These are phyloP conservation scores for Coemansia sp. DNA, from an alignment of 192 early-diverging fungal species.

Conservation along the genomic window DNA sequence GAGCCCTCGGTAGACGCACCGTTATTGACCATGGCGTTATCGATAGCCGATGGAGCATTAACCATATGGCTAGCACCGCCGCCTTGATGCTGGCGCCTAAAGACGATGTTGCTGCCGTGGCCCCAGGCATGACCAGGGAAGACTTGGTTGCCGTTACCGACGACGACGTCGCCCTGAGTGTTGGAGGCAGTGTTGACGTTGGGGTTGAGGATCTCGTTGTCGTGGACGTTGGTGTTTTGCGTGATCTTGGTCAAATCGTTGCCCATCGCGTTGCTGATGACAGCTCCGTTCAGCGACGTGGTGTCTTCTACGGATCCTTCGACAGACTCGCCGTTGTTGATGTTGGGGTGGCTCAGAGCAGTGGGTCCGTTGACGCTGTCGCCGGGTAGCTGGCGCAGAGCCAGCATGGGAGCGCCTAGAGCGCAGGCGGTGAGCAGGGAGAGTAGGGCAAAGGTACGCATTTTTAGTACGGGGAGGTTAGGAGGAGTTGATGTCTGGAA, in stretches of 20 bases:
- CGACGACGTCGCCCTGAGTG: constrained; percentile 33
- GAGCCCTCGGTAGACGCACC: constrained; percentile 38
- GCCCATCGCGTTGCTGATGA: constrained; percentile 26
- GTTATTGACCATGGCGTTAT: constrained; percentile 40
- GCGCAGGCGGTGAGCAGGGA: constrained; percentile 25
- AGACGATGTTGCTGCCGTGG: constrained; percentile 7
- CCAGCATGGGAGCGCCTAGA: constrained; percentile 7
- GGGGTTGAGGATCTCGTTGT: constrained; percentile 47
- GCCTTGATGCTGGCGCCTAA: constrained; percentile 29
- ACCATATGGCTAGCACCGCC: constrained; percentile 31
- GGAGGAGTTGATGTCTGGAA: background rate
- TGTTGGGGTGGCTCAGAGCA: constrained; percentile 31
- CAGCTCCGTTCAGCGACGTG: constrained; percentile 36
- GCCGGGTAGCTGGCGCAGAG: constrained; percentile 24
- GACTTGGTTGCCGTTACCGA: constrained; percentile 50
- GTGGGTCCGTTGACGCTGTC: constrained; percentile 41
- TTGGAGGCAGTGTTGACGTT: constrained; percentile 32
- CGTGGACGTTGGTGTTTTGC: constrained; percentile 41
- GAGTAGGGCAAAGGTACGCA: constrained; percentile 40
- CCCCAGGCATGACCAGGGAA: background rate
- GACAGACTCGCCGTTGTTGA: constrained; percentile 42
- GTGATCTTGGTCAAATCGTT: constrained; percentile 29
- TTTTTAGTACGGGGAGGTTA: background rate
- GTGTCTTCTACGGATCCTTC: constrained; percentile 35
- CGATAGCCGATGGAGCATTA: constrained; percentile 39